These are phyloP conservation scores for Sequoia sempervirens DNA, from an alignment of 75 land plant species.

Conservation along the genomic window DNA sequence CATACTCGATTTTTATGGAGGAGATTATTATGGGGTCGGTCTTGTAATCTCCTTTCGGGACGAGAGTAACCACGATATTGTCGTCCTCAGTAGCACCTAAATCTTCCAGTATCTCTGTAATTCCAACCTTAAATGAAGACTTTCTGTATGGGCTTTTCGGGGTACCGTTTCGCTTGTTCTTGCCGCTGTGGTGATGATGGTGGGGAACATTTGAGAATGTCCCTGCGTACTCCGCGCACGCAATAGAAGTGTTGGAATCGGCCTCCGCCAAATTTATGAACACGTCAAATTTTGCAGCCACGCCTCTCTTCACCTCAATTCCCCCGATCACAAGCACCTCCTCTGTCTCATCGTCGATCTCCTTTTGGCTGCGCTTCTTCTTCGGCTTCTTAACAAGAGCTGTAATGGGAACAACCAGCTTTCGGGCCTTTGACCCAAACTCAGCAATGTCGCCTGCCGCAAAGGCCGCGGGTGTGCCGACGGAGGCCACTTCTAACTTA, in stretches of 20 bases:
- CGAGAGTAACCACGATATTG: slow-evolving; percentile 17
- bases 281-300: slow-evolving; percentile 23
- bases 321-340: slow-evolving; percentile 36
- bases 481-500: not conserved
- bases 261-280: slow-evolving; percentile 26
- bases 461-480: not conserved
- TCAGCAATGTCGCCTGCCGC: slow-evolving; percentile 12
- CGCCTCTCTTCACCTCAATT: slow-evolving; percentile 9
- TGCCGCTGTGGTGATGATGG: not conserved
- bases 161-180: not conserved
- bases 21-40: slow-evolving; percentile 1
- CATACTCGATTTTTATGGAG: slow-evolving; percentile 10
- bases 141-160: not conserved
- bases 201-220: slow-evolving; percentile 25
- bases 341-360: slow-evolving; percentile 33
- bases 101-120: slow-evolving; percentile 16
- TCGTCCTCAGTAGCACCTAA: slow-evolving; percentile 20
- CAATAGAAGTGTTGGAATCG: slow-evolving; percentile 10
- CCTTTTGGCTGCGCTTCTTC: slow-evolving; percentile 23
- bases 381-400: slow-evolving; percentile 22
- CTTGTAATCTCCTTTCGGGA: slow-evolving; percentile 7
- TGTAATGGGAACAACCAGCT: slow-evolving; percentile 3
- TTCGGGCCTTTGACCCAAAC: slow-evolving; percentile 11
- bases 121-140: slow-evolving; percentile 18
- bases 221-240: slow-evolving; percentile 22